These are phyloP conservation scores for Penicillium riverlandense DNA, from an alignment of 495 filamentous ascomycete genomes.

Conservation along the genomic window DNA sequence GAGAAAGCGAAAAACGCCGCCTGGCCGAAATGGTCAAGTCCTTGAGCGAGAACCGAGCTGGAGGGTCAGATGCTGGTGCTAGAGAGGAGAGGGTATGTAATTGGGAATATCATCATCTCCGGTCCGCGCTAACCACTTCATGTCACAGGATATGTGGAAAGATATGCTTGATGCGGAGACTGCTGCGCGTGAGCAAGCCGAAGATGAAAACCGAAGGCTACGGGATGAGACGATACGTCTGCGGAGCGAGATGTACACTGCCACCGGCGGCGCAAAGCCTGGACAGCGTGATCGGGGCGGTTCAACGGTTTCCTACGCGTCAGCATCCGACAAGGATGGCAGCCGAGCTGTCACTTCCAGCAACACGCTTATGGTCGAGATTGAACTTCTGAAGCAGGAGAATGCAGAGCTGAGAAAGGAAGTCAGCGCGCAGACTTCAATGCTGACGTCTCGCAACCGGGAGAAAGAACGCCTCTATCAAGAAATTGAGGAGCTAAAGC, in stretches of 20 bases:
- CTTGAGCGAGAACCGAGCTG: slow-evolving; percentile 56
- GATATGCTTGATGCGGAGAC: slow-evolving; percentile 94
- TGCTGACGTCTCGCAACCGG: slow-evolving; percentile 92
- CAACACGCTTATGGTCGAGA: slow-evolving; percentile 64
- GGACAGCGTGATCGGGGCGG: slow-evolving; percentile 49
- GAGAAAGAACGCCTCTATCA: slow-evolving; percentile 93
- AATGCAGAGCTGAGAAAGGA: slow-evolving; percentile 89
- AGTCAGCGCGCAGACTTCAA: slow-evolving; percentile 91
- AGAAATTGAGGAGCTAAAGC: slow-evolving; percentile 94
- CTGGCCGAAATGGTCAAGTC: slow-evolving; percentile 72
- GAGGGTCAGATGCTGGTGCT: slow-evolving; percentile 61
- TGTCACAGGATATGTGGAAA: slow-evolving; percentile 71
- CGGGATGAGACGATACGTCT: slow-evolving; percentile 77
- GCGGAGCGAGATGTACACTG: slow-evolving; percentile 52
- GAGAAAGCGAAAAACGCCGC: slow-evolving; percentile 73
- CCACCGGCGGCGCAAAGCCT: slow-evolving; percentile 12
- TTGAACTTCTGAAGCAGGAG: slow-evolving; percentile 77
- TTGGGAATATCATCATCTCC: neutral
- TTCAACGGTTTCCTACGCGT: slow-evolving; percentile 54
- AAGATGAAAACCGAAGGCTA: slow-evolving; percentile 78
- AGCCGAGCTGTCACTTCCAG: slow-evolving; percentile 47
- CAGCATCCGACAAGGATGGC: slow-evolving; percentile 54
- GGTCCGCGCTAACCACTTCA: slow-evolving; percentile 1
- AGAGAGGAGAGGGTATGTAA: slow-evolving; percentile 68
- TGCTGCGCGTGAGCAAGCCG: slow-evolving; percentile 78